Conservation (phyloP, 306 rosid genomes). For the Trifolium dubium region DNA sequence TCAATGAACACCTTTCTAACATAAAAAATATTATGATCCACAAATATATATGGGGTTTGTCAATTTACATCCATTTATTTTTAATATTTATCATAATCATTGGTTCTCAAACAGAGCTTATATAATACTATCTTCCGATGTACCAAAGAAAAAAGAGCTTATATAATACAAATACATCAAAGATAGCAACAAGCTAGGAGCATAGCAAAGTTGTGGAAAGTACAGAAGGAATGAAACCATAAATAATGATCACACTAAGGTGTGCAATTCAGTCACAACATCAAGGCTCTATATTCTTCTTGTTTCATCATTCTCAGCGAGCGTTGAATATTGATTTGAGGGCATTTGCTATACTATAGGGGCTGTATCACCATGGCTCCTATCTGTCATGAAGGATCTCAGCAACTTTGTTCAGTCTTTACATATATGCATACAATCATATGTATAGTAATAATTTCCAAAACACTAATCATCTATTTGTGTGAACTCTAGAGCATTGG, state of each 20-base stretch:
- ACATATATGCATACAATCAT: slow-evolving; percentile 24
- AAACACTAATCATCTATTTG: slow-evolving; percentile 66
- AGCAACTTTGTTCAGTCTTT: background rate
- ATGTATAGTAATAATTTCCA: slow-evolving; percentile 34
- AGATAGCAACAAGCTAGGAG: background rate
- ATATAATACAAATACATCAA: background rate
- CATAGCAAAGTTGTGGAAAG: background rate
- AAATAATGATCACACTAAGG: background rate
- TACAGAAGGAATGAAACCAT: background rate
- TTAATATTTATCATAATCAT: background rate
- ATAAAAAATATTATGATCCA: no score
- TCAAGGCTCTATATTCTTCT: background rate
- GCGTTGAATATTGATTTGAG: background rate
- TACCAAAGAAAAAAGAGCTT: background rate
- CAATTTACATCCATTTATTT: no score
- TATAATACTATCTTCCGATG: no score
- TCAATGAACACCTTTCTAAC: no score
- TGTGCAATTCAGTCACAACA: background rate
- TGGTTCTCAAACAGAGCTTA: background rate
- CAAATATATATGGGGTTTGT: no score
- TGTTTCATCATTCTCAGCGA: background rate
- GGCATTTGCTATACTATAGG: background rate
- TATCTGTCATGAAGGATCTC: slow-evolving; percentile 9
- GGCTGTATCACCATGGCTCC: background rate
- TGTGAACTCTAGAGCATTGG: slow-evolving; percentile 91